A percentile compares a stretch with the other conserved stretches of the same genome.
Conservation (phyloP, 805 yeast genomes). For the Wickerhamomyces pijperi region DNA sequence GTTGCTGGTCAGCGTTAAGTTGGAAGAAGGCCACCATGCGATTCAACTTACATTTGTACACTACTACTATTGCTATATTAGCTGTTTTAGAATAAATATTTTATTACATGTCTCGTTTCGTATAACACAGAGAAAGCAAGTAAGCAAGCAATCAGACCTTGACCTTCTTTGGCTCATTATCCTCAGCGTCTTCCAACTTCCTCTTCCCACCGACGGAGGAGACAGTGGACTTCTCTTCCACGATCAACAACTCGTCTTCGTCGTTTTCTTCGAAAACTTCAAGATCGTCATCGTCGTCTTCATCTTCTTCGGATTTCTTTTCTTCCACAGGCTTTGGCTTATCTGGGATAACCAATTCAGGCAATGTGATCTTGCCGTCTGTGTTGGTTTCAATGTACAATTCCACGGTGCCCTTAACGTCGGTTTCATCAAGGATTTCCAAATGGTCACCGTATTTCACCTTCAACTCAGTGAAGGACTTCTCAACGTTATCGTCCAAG, state of each 20-base stretch:
- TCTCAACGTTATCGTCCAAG: constrained; percentile 64
- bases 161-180: not conserved
- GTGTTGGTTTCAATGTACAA: constrained; percentile 32
- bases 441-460: constrained; percentile 51
- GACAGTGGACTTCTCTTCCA: constrained; percentile 6
- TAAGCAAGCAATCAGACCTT: not conserved
- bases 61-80: too few species aligned
- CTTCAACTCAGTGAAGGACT: constrained; percentile 39
- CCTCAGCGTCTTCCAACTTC: constrained; percentile 5
- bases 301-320: constrained; percentile 15
- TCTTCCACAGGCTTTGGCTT: constrained; percentile 12
- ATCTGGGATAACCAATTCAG: constrained; percentile 23
- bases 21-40: too few species aligned
- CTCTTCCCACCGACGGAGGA: constrained; percentile 12
- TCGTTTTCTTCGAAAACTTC: constrained; percentile 4
- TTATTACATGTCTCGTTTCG: too few species aligned
- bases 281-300: constrained; percentile 10
- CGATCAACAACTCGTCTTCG: constrained; percentile 12
- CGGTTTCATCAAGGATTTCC: constrained; percentile 74
- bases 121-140: too few species aligned
- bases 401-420: constrained; percentile 49
- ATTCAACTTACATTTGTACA: too few species aligned
- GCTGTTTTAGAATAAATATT: too few species aligned
- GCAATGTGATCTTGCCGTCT: constrained; percentile 16
- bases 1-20: constrained; percentile 19